A percentile compares a stretch with the other conserved stretches of the same genome.
Evolutionary conservation across 1,284 basidiomycete species (phyloP).

Genomic region (Tausonia pullulans): DNA sequence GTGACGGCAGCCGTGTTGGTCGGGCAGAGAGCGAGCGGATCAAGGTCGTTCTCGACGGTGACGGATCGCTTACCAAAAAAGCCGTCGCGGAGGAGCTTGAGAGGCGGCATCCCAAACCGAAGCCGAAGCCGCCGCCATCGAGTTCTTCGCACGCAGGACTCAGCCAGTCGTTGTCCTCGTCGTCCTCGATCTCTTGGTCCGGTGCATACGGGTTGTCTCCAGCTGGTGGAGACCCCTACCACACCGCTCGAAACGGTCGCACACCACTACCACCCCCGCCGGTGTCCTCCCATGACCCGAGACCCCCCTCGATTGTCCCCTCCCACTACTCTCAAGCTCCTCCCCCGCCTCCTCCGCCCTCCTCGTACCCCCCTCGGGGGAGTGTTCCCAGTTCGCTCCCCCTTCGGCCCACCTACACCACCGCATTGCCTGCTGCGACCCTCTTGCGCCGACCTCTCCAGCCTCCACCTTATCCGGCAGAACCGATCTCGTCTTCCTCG

Average conservation of each 20-base stretch:
- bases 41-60: slow-evolving; percentile 37
- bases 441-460: too few relatives aligned
- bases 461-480: background rate
- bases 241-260: too few relatives aligned
- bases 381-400: too few relatives aligned
- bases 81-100: slow-evolving; percentile 43
- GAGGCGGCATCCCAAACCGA: slow-evolving; percentile 19
- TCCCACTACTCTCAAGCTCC: background rate
- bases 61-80: slow-evolving; percentile 31
- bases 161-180: too few relatives aligned
- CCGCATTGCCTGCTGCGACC: too few relatives aligned
- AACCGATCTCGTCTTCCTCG: background rate
- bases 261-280: too few relatives aligned
- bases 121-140: slow-evolving; percentile 19
- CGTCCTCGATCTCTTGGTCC: too few relatives aligned
- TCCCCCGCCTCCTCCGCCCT: background rate
- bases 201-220: too few relatives aligned
- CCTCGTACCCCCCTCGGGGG: background rate
- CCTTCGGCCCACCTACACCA: too few relatives aligned
- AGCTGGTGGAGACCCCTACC: too few relatives aligned
- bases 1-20: slow-evolving; percentile 22
- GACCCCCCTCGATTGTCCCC: background rate
- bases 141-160: too few relatives aligned
- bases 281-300: too few relatives aligned
- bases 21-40: slow-evolving; percentile 26